Evolutionary conservation across 495 filamentous ascomycete species (phyloP).

Genomic region (Aspergillus ostianus): DNA sequence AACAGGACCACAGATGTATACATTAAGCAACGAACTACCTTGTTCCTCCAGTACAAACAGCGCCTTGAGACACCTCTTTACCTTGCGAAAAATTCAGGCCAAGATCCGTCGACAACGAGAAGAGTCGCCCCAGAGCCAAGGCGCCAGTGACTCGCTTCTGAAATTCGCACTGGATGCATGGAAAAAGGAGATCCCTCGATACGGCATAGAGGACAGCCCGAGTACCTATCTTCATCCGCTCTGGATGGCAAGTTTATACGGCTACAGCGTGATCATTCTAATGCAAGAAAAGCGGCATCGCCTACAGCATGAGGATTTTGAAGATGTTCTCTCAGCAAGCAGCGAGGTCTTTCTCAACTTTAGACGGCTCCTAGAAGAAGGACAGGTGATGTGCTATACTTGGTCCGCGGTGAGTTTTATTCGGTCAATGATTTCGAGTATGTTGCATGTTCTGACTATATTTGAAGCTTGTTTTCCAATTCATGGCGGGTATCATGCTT

Average conservation of each 20-base stretch:
- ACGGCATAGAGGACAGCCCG: conserved; percentile 23
- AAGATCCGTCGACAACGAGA: conserved; percentile 30
- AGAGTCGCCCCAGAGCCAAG: conserved; percentile 11
- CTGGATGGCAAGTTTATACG: conserved; percentile 36
- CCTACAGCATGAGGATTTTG: conserved; percentile 26
- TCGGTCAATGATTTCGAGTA: not conserved
- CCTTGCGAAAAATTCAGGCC: conserved; percentile 33
- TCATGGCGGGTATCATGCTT: conserved; percentile 31
- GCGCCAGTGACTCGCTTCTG: conserved; percentile 19
- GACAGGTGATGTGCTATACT: conserved; percentile 36
- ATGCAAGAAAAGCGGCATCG: conserved; percentile 30
- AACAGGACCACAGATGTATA: conserved; percentile 20
- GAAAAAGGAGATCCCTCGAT: conserved; percentile 34
- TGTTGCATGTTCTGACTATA: conserved; percentile 2
- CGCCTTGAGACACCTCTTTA: conserved; percentile 29
- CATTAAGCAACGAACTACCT: conserved; percentile 28
- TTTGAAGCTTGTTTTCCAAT: conserved; percentile 33
- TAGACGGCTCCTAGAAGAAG: conserved; percentile 30
- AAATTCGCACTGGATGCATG: conserved; percentile 30
- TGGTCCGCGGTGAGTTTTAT: conserved; percentile 33
- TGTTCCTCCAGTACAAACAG: conserved; percentile 22
- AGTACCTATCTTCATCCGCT: conserved; percentile 29
- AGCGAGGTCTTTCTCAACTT: conserved; percentile 32
- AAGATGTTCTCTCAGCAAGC: conserved; percentile 29
- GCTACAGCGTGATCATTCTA: conserved; percentile 34